Conservation (phyloP, 441 rosid genomes). For the Syzygium malaccense region DNA sequence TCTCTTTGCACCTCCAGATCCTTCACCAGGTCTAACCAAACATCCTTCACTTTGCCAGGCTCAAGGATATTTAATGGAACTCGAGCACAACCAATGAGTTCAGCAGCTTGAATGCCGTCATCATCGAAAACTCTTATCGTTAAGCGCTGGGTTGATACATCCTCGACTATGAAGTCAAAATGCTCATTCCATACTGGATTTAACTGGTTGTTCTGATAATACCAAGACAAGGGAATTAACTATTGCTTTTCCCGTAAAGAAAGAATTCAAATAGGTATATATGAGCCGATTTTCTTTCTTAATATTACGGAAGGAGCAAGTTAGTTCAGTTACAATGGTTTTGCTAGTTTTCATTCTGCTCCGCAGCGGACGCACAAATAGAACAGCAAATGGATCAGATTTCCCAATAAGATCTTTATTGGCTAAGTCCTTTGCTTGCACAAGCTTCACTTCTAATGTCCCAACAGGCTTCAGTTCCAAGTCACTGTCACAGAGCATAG, state of each 20-base stretch:
- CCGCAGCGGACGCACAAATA: conserved; percentile 75
- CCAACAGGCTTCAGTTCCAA: conserved; percentile 92
- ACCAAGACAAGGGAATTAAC: neutral
- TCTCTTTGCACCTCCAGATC: conserved; percentile 91
- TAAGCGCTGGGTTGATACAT: conserved; percentile 72
- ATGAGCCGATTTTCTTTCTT: neutral
- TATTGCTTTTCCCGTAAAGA: neutral
- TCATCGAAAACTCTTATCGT: conserved; percentile 74
- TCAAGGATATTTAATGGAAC: conserved; percentile 49
- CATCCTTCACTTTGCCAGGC: conserved; percentile 88
- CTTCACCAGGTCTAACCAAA: conserved; percentile 84
- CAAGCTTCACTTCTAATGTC: conserved; percentile 84
- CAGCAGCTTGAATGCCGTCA: conserved; percentile 85
- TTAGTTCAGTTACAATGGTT: conserved; percentile 50
- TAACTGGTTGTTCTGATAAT: conserved; percentile 59
- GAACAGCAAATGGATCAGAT: conserved; percentile 85
- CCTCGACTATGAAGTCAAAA: conserved; percentile 82
- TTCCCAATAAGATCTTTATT: conserved; percentile 93
- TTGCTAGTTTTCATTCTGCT: conserved; percentile 70
- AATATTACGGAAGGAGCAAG: neutral
- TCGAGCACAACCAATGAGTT: conserved; percentile 77
- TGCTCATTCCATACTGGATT: conserved; percentile 97
- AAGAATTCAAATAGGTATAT: neutral
- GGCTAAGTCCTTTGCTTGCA: conserved; percentile 85
- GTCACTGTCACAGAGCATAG: conserved; percentile 39